Evolutionary conservation across 1,284 basidiomycete species (phyloP).

Genomic region (Naganishia cerealis): DNA sequence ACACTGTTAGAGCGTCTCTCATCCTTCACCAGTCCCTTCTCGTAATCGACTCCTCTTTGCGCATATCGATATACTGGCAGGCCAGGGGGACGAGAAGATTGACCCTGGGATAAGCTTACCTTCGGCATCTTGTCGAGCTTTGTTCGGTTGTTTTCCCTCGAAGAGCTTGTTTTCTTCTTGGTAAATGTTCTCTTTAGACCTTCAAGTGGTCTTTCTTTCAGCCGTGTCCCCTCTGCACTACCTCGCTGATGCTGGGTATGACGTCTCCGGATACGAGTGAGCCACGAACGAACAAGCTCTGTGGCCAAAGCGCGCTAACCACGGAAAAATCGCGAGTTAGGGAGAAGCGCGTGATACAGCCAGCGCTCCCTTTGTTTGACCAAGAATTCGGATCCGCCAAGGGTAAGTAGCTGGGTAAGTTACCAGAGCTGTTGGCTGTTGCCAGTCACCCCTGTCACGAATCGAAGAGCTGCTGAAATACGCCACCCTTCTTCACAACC

Average conservation of each 20-base stretch:
- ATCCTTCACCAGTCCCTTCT: neutral
- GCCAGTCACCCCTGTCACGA: too few relatives aligned
- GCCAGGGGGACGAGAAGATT: neutral
- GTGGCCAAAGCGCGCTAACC: conserved; percentile 8
- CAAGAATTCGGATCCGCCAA: conserved; percentile 14
- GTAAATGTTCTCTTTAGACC: neutral
- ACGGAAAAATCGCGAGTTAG: conserved; percentile 24
- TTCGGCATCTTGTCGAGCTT: conserved; percentile 26
- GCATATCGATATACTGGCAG: neutral
- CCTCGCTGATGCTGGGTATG: conserved; percentile 12
- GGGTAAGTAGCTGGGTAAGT: too few relatives aligned
- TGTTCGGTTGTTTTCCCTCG: neutral
- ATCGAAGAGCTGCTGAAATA: too few relatives aligned
- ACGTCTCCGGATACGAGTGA: conserved; percentile 16
- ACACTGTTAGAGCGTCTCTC: neutral
- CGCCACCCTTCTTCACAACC: too few relatives aligned
- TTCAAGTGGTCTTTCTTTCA: neutral
- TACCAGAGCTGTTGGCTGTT: too few relatives aligned
- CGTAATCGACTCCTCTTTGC: neutral
- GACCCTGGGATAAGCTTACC: conserved; percentile 3
- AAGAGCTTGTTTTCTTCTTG: neutral
- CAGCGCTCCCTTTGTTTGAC: conserved; percentile 18
- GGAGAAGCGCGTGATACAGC: conserved; percentile 7
- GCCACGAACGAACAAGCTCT: neutral
- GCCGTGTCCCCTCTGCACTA: neutral